Conservation (phyloP, 257 asterid genomes). For the Anisodus tanguticus region DNA sequence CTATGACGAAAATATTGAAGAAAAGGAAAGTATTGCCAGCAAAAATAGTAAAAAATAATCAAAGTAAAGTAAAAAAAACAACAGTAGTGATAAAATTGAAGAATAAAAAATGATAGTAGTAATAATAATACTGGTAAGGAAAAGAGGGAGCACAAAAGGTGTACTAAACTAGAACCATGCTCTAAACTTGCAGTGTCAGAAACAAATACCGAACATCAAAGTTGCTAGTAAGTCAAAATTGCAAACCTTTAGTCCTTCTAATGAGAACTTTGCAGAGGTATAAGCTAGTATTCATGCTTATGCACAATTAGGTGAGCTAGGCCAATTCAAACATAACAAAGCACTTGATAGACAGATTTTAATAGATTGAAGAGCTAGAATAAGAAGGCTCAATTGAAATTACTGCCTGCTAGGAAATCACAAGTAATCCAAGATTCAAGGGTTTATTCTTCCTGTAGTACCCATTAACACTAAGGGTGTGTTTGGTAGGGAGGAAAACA, state of each 20-base stretch:
- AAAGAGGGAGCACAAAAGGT: too few species aligned
- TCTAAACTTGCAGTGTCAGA: neutral
- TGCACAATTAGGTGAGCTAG: neutral
- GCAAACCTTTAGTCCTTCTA: neutral
- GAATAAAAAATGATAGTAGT: too few species aligned
- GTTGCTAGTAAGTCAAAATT: neutral
- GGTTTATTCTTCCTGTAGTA: neutral
- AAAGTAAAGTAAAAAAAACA: too few species aligned
- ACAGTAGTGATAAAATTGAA: too few species aligned
- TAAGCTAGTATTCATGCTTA: neutral
- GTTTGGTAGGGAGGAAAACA: too few species aligned
- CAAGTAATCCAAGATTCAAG: neutral
- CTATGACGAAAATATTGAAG: too few species aligned
- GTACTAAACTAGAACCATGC: too few species aligned
- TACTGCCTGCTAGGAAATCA: neutral
- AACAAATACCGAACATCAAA: neutral
- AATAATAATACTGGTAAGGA: too few species aligned
- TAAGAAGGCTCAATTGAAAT: neutral
- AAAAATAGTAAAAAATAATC: too few species aligned
- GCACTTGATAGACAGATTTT: neutral
- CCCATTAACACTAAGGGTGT: neutral
- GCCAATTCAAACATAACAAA: neutral
- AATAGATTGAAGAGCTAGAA: neutral
- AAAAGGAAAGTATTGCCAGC: too few species aligned
- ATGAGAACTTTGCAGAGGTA: neutral